These are phyloP conservation scores for Leccinum fallax DNA, from an alignment of 1,284 basidiomycete species.

Conservation along the genomic window DNA sequence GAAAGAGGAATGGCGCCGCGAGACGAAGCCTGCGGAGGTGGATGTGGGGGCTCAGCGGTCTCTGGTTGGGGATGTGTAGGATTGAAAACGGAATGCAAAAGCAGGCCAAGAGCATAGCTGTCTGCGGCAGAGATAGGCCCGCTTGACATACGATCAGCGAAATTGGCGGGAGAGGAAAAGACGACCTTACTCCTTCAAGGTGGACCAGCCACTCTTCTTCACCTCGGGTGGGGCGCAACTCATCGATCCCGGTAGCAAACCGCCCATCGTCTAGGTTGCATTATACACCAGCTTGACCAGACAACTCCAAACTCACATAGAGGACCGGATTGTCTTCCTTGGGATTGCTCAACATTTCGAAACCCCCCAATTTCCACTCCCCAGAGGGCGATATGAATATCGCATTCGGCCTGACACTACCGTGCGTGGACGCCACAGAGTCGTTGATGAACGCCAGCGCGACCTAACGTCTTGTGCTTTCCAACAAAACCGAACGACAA, in stretches of 20 bases:
- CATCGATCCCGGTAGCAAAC: conserved; percentile 62
- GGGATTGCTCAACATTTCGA: conserved; percentile 85
- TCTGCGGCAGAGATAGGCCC: conserved; percentile 75
- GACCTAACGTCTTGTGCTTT: conserved; percentile 51
- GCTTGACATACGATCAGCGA: conserved; percentile 42
- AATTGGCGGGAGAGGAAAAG: conserved; percentile 1
- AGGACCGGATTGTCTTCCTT: conserved; percentile 77
- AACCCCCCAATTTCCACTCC: conserved; percentile 96
- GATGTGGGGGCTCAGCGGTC: conserved; percentile 69
- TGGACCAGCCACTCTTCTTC: conserved; percentile 86
- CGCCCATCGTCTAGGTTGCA: conserved; percentile 65
- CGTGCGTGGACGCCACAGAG: conserved; percentile 84
- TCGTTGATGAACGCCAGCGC: conserved; percentile 93
- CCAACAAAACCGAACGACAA: conserved; percentile 7
- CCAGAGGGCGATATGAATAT: conserved; percentile 91
- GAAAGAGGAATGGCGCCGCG: conserved; percentile 78
- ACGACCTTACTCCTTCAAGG: conserved; percentile 73
- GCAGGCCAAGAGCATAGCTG: conserved; percentile 84
- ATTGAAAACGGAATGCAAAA: conserved; percentile 88
- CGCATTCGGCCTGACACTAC: conserved; percentile 76
- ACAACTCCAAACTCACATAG: conserved; percentile 61
- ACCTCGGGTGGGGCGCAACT: conserved; percentile 83
- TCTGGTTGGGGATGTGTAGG: conserved; percentile 71
- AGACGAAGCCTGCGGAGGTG: conserved; percentile 70
- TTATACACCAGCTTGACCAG: conserved; percentile 11